A percentile compares a stretch with the other conserved stretches of the same genome.
phyloP scores from a whole-genome alignment of 345 rosid genomes.

The Brassica juncea region DNA sequence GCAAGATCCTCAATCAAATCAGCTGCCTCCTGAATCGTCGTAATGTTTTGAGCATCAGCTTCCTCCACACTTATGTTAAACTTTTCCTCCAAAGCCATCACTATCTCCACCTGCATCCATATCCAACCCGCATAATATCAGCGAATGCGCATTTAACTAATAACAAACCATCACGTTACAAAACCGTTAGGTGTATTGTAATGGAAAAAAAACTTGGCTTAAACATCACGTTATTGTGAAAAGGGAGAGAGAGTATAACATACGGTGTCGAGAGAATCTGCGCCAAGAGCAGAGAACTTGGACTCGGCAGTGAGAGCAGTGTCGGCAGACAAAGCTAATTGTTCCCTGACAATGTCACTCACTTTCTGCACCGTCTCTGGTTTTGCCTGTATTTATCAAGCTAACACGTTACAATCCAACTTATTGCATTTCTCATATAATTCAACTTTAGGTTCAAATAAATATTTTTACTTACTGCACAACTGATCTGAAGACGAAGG shows the following conservation, averaged over 20 bases:
- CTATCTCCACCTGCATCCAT: conserved; percentile 76
- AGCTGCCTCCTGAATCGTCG: conserved; percentile 82
- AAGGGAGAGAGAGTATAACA: neutral
- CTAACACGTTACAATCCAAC: conserved; percentile 12
- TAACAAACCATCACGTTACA: neutral
- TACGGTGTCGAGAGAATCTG: conserved; percentile 96
- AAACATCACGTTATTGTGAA: neutral
- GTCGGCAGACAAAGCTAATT: conserved; percentile 65
- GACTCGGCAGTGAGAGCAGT: conserved; percentile 62
- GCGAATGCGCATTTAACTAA: neutral
- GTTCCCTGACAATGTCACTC: conserved; percentile 76
- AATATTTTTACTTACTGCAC: conserved; percentile 27
- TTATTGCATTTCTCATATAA: conserved; percentile 23
- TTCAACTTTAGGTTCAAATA: neutral
- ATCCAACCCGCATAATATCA: neutral
- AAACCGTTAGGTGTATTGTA: neutral
- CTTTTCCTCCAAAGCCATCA: conserved; percentile 87
- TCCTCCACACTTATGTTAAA: conserved; percentile 74
- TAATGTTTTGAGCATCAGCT: conserved; percentile 69
- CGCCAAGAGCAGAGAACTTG: conserved; percentile 72
- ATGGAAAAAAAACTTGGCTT: neutral
- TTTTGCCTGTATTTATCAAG: conserved; percentile 57
- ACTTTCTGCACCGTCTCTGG: conserved; percentile 83
- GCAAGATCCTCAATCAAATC: conserved; percentile 76
- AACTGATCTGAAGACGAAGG: conserved; percentile 37